Evolutionary conservation across 768 basidiomycete species (phyloP), one percentile per base, ranked within the genome.

Genomic region (Amanita thiersii): DNA sequence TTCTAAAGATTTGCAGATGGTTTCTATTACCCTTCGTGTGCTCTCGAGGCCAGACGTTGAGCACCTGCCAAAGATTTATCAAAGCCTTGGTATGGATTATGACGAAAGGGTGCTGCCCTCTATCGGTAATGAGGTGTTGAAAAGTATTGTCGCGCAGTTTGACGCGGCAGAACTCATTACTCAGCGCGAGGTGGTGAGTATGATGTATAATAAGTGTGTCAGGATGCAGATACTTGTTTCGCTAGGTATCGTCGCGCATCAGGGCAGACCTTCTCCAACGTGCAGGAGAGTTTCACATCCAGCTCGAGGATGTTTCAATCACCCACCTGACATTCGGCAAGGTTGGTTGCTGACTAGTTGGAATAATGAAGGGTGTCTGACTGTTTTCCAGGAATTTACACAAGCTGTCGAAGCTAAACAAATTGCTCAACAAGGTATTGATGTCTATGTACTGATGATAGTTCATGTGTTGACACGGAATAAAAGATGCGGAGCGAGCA

Each of bases 401-500:
- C 81, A 86, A 81, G 96, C 96, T n/a, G 96, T 99, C 6, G 96
- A 99, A 65, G 94, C 94, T 29, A 99, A 99, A 63, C 96, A 98
- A 63, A 97, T 99, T 59, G 96, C 96, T 7, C 96, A 99, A 61
- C 96, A 99, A 75, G 88, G 88, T 89, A 52, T 36, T 35, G 66
- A 48, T 3, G n/a, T 5, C 15, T 20, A 37, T 37, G 15, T 21
- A 11, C 39, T 24, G 14, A 18, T 35, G 21, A 19, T 14, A 24
- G 11, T 18, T 11, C 32, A 15, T 20, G 46, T 48, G 37, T 46
- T 46, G 38, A 39, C 40, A 32, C 25, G 34, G 39, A 9, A 9
- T 20, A 51, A 12, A 31, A 92, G 94, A 98, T 65, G 96, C 96
- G 48, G 96, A 99, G 66, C 81, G 96, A 24, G 96, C 96, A 44